Base-by-base conservation (phyloP, 148 eudicot genomes). In the Persicaria maculosa region DNA sequence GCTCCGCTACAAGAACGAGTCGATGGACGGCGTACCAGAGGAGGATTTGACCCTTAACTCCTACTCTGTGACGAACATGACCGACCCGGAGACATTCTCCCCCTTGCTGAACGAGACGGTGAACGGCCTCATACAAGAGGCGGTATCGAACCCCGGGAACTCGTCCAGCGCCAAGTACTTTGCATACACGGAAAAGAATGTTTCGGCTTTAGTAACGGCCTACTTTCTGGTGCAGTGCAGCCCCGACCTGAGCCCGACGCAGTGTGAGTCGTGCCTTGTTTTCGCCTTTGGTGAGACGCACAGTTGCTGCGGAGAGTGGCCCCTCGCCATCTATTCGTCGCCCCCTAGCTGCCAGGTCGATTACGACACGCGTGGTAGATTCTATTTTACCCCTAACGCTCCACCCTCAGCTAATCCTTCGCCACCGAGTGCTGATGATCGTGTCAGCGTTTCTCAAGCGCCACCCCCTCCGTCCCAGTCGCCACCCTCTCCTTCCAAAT, bases 211-310 rank as follows among this genome's bases (percentile, higher is more conserved):
- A 7, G 1, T 8, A 5, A 36, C 69, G 8, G 69, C 46, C 45
- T 64, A 64, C 69, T 64, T 64, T 64, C 46, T 64, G 45, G 69
- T 10, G 46, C 69, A 64, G 69, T 64, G 69, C 17, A 64, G 69
- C 69, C 46, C 69, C 4, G 69, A 64, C 17, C 40, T 64, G 69
- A 64, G 46, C 69, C 14, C 4, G 9, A 1, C 19, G 46, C 46
- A 64, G 69, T 64, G 69, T 17, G 69, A 64, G 17, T 36, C 46
- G 46, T 64, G 69, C 5, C 69, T 64, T 14, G 1, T 31, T 5
- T 8, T 2, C 0, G 69, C 69, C 8, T 64, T 12, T 3, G 1
- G 14, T 6, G 3, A 5, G 19, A 64, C 12, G 46, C 45, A 8
- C 8, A 64, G 3, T n/a, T 64, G 69, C 4, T 64, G 69, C 69